phyloP scores from a whole-genome alignment of 352 stramenopile genomes.

The Phytophthora fragariaefolia region DNA sequence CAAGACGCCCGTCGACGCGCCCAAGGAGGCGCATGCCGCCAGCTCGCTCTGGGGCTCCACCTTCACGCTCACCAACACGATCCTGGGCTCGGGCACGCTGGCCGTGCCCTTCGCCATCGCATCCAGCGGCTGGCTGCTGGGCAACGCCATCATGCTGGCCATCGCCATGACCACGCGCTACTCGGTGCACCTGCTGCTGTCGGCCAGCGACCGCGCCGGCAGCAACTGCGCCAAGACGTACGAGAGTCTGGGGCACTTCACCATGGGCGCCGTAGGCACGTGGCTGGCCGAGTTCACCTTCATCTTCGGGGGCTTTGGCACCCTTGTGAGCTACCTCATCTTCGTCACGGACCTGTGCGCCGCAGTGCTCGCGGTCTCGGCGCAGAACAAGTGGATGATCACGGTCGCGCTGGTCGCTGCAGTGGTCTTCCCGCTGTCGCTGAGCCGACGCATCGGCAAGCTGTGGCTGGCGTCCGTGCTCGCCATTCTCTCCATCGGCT shows the following conservation, averaged over 20 bases:
- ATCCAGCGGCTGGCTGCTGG: conserved; percentile 73
- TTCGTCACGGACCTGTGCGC: conserved; percentile 81
- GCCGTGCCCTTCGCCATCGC: conserved; percentile 77
- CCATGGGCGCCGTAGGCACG: conserved; percentile 67
- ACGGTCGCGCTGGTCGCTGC: conserved; percentile 38
- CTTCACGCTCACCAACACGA: conserved; percentile 82
- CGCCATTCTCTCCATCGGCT: conserved; percentile 70
- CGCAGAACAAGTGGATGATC: conserved; percentile 61
- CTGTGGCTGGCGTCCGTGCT: conserved; percentile 66
- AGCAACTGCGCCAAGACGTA: conserved; percentile 75
- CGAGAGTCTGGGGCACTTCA: conserved; percentile 77
- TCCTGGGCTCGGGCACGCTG: conserved; percentile 75
- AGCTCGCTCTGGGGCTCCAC: conserved; percentile 71
- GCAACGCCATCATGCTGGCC: conserved; percentile 68
- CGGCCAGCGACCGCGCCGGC: conserved; percentile 66
- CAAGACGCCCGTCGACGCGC: conserved; percentile 19
- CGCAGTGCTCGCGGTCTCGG: conserved; percentile 46
- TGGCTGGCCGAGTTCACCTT: conserved; percentile 81
- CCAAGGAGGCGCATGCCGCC: conserved; percentile 32
- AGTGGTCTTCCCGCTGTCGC: conserved; percentile 68
- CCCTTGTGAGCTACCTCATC: conserved; percentile 83
- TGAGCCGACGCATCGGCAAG: conserved; percentile 66
- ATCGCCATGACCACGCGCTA: conserved; percentile 83
- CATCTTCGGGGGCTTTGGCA: conserved; percentile 85
- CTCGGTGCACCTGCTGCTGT: conserved; percentile 71